phyloP scores from a whole-genome alignment of 495 filamentous ascomycete genomes.

The Bacidia gigantensis region DNA sequence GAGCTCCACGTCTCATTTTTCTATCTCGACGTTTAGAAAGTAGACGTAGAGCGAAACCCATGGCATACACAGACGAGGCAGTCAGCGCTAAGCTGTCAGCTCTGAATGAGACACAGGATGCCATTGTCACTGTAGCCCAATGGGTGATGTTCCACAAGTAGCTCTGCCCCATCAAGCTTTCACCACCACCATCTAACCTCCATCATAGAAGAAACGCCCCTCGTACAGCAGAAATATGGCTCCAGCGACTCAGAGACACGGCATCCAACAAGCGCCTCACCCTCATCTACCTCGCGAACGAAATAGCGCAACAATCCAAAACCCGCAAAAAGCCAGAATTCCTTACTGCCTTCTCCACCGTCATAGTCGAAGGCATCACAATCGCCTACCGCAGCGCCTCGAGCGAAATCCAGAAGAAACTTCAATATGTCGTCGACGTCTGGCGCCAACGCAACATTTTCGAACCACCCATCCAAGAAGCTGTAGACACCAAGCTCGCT shows the following conservation, averaged over 20 bases:
- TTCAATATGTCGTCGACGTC: constrained; percentile 81
- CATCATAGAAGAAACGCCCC: constrained; percentile 67
- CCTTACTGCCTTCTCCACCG: constrained; percentile 72
- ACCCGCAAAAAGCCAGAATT: constrained; percentile 85
- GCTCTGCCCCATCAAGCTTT: constrained; percentile 15
- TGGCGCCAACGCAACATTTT: constrained; percentile 88
- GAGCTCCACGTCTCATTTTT: too few species aligned
- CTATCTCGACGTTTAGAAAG: too few species aligned
- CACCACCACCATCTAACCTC: constrained; percentile 8
- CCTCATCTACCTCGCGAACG: constrained; percentile 91
- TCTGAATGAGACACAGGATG: constrained; percentile 90
- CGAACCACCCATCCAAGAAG: constrained; percentile 57
- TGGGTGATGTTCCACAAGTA: constrained; percentile 99
- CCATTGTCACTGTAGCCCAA: constrained; percentile 87
- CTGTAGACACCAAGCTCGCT: constrained; percentile 63
- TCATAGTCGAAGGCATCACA: constrained; percentile 75
- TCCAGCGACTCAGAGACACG: constrained; percentile 67
- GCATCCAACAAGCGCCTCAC: constrained; percentile 73
- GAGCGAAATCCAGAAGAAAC: constrained; percentile 70
- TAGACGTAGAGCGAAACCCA: constrained; percentile 21
- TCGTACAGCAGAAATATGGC: constrained; percentile 76
- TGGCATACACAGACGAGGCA: constrained; percentile 91
- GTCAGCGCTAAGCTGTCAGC: constrained; percentile 87
- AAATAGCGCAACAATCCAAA: constrained; percentile 91
- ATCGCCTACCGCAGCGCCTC: constrained; percentile 76